Conservation (phyloP, 2,329 filamentous ascomycete species). For the Alternaria gaisen region DNA sequence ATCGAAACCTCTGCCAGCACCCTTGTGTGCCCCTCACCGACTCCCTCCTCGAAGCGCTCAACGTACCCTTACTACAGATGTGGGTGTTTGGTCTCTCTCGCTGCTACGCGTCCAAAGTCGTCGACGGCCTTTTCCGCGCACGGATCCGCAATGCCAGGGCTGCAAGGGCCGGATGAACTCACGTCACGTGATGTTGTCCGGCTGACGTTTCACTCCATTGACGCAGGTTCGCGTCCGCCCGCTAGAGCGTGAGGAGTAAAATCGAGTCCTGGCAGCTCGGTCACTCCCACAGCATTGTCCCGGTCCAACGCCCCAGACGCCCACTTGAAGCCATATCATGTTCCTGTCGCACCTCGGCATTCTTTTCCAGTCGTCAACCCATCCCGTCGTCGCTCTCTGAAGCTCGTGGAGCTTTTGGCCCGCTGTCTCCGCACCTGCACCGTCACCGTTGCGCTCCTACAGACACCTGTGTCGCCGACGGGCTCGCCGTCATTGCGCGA, state of each 20-base stretch:
- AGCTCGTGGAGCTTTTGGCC: slow-evolving; percentile 50
- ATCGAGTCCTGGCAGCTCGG: slow-evolving; percentile 40
- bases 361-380: slow-evolving; percentile 36
- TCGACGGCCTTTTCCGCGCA: slow-evolving; percentile 8
- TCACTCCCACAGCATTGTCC: slow-evolving; percentile 38
- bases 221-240: slow-evolving; percentile 21
- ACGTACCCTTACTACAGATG: background rate
- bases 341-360: slow-evolving; percentile 28
- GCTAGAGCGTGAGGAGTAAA: slow-evolving; percentile 32
- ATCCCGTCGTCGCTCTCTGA: slow-evolving; percentile 43
- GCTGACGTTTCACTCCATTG: slow-evolving; percentile 23
- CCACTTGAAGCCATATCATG: slow-evolving; percentile 39
- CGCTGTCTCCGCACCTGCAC: slow-evolving; percentile 47
- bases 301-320: slow-evolving; percentile 26
- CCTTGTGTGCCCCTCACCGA: slow-evolving; percentile 31
- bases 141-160: slow-evolving; percentile 6
- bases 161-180: slow-evolving; percentile 5
- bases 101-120: background rate
- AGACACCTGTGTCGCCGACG: slow-evolving; percentile 26
- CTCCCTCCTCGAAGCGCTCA: slow-evolving; percentile 15
- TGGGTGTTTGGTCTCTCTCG: background rate
- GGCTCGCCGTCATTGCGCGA: slow-evolving; percentile 21
- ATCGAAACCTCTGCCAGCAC: slow-evolving; percentile 28
- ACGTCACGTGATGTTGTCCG: slow-evolving; percentile 24
- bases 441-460: slow-evolving; percentile 39